Conservation (phyloP, 179 eudicot genomes). For the Carnegiea gigantea region DNA sequence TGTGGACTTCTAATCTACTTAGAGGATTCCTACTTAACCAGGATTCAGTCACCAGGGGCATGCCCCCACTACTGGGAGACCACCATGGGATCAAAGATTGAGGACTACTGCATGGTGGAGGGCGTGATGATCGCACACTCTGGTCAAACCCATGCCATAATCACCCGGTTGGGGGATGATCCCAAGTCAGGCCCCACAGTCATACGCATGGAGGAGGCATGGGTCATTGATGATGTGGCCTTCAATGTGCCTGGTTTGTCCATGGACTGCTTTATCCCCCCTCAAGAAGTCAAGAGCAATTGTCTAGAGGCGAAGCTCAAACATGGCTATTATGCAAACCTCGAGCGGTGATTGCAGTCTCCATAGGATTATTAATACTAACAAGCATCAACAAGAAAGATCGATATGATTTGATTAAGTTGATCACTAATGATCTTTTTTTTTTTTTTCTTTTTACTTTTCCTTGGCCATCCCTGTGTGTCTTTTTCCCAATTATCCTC, state of each 20-base stretch:
- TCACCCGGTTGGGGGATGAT: conserved; percentile 76
- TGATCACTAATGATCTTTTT: conserved; percentile 1
- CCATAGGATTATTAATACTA: background rate
- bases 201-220: conserved; percentile 82
- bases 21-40: conserved; percentile 85
- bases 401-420: background rate
- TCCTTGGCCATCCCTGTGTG: background rate
- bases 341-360: background rate
- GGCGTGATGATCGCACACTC: conserved; percentile 86
- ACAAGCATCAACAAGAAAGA: conserved; percentile 8
- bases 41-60: conserved; percentile 77
- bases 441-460: background rate
- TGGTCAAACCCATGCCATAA: conserved; percentile 60
- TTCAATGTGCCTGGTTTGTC: conserved; percentile 84
- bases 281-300: conserved; percentile 60
- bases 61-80: conserved; percentile 88
- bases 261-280: conserved; percentile 78
- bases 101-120: conserved; percentile 75
- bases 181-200: conserved; percentile 54
- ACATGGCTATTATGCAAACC: conserved; percentile 11
- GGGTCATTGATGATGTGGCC: conserved; percentile 77
- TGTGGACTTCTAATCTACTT: conserved; percentile 72
- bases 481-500: background rate
- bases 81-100: conserved; percentile 71
- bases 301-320: conserved; percentile 40